A percentile compares a stretch with the other conserved stretches of the same genome.
These are phyloP conservation scores for Aspergillus heteromorphus DNA, from an alignment of 495 filamentous ascomycete genomes.

Conservation along the genomic window DNA sequence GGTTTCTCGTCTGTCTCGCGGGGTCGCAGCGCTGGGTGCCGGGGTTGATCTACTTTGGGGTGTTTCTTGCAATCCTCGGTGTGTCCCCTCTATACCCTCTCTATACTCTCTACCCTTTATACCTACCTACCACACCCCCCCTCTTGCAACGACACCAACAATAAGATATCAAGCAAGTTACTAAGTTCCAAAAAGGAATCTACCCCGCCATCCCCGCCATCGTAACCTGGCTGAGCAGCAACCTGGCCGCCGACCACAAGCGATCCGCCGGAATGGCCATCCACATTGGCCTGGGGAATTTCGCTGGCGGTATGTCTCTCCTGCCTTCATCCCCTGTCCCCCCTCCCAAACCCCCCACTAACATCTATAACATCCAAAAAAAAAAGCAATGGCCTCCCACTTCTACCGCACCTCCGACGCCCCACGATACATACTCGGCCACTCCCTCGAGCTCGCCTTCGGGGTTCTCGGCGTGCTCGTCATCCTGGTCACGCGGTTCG, in stretches of 20 bases:
- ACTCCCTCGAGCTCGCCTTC: slow-evolving; percentile 64
- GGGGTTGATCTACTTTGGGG: slow-evolving; percentile 64
- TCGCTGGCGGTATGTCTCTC: slow-evolving; percentile 50
- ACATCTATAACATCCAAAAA: neutral
- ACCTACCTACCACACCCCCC: slow-evolving; percentile 3
- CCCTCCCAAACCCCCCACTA: neutral
- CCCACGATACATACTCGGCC: slow-evolving; percentile 62
- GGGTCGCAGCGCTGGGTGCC: slow-evolving; percentile 43
- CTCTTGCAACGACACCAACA: too few species aligned
- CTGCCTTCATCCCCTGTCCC: neutral
- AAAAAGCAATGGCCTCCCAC: slow-evolving; percentile 62
- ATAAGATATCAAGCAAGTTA: too few species aligned
- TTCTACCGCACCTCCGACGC: slow-evolving; percentile 65
- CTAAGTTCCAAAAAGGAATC: slow-evolving; percentile 28
- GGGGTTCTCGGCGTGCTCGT: slow-evolving; percentile 58
- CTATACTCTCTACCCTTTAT: slow-evolving; percentile 30
- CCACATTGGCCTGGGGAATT: slow-evolving; percentile 68
- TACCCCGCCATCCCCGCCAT: slow-evolving; percentile 53
- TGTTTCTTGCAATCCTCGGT: slow-evolving; percentile 66
- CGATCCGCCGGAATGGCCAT: slow-evolving; percentile 68
- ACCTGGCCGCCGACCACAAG: slow-evolving; percentile 67
- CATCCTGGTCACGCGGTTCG: slow-evolving; percentile 44
- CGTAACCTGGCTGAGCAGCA: slow-evolving; percentile 67
- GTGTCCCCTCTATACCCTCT: slow-evolving; percentile 30
- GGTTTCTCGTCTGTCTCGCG: slow-evolving; percentile 56